Base-by-base conservation (phyloP, 2,329 filamentous ascomycete genomes). In the Dactylellina drechsleri region DNA sequence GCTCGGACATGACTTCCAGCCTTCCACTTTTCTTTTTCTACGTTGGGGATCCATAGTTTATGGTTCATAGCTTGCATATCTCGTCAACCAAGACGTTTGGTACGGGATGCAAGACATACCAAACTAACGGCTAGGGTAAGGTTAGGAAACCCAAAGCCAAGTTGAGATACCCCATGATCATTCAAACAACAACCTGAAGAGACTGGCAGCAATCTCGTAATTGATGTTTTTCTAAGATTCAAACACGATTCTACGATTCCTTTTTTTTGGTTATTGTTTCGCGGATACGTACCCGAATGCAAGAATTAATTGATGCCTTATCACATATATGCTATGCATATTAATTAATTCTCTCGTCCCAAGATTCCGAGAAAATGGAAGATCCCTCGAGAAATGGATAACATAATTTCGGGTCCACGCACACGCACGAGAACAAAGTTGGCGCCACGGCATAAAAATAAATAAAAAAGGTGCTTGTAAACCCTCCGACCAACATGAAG, bases 281-380 rank as follows among this genome's bases (percentile, higher is more conserved):
- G 54, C 28, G 53, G 62, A 23, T 49, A 52, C 36, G 26, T 23
- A 58, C 36, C 36, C 54, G 62, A 28, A 47, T 41, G 43, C 20
- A 40, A 45, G 43, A 47, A 67, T 74, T 74, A 43, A 62, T 52
- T 67, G 70, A 74, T 74, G 70, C 67, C 70, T 67, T 74, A 74
- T 74, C 70, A 72, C 26, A 15, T 16, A 13, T 47, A 23, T 52
- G 43, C 7, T 47, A 7, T 47, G 15, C 12, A 31, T 16, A 40
- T 26, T 49, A 62, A 13, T 36, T 36, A 36, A 36, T 36, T 36
- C 13, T 10, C 57, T 70, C 50, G 40, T 73, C 56, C 70, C 50
- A 67, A 45, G 43, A 41, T 65, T 8, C n/a, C 16, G 36, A 70
- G 61, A 59, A 64, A 18, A 47, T n/a, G 4, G 43, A 16, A 18